Conservation (phyloP, 2,329 filamentous ascomycete genomes). For the Cladosporium sp. region DNA sequence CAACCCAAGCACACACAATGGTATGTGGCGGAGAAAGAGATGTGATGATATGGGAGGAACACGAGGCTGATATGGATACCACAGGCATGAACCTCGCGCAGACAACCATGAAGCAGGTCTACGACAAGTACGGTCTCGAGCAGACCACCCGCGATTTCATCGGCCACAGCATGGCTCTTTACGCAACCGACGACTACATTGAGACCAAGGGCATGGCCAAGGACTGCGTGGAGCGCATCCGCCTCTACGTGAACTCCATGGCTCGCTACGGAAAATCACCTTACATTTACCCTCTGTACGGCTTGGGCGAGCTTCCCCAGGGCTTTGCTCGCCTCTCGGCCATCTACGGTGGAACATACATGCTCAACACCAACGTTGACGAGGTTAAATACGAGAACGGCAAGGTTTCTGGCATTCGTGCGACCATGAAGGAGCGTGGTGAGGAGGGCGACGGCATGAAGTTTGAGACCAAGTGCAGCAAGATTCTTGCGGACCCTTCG, state of each 20-base stretch:
- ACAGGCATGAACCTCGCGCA: conserved; percentile 72
- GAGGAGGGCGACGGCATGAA: conserved; percentile 75
- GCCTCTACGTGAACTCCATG: conserved; percentile 96
- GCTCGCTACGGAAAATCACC: conserved; percentile 97
- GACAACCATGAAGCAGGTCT: conserved; percentile 96
- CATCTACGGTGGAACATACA: conserved; percentile 98
- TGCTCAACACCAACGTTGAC: conserved; percentile 94
- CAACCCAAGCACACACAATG: conserved; percentile 85
- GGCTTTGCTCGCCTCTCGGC: conserved; percentile 95
- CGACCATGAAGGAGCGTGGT: conserved; percentile 87
- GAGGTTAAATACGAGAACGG: conserved; percentile 78
- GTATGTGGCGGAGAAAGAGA: conserved; percentile 48
- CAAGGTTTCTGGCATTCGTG: conserved; percentile 94
- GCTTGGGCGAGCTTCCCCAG: conserved; percentile 93
- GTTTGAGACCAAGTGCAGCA: conserved; percentile 93
- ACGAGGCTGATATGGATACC: conserved; percentile 22
- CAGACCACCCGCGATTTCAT: conserved; percentile 88
- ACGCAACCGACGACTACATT: conserved; percentile 86
- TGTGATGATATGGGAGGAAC: neutral
- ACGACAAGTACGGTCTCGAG: conserved; percentile 96
- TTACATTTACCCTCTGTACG: conserved; percentile 99
- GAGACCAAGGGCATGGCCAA: conserved; percentile 69
- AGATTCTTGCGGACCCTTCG: conserved; percentile 92
- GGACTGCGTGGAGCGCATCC: conserved; percentile 87
- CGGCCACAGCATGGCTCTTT: conserved; percentile 97